Conservation (phyloP, 2,329 filamentous ascomycete genomes). For the Fonsecaea erecta region DNA sequence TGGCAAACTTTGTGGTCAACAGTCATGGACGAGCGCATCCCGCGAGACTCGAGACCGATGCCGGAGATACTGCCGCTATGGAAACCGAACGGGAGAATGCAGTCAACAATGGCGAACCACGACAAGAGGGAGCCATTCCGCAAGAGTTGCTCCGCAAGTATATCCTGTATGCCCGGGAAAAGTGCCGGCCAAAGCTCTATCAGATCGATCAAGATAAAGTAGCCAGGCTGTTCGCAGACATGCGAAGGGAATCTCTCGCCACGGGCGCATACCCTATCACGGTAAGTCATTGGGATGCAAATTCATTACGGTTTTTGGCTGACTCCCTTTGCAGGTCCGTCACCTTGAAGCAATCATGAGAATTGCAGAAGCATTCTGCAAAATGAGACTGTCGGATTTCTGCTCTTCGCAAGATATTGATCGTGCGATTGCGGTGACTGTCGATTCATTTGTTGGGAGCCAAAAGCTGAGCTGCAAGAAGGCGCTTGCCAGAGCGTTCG, state of each 20-base stretch:
- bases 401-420: slow-evolving; percentile 90
- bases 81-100: slow-evolving; percentile 58
- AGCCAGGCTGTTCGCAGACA: slow-evolving; percentile 89
- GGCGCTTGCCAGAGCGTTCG: slow-evolving; percentile 88
- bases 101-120: slow-evolving; percentile 52
- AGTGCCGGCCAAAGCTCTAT: slow-evolving; percentile 88
- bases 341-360: slow-evolving; percentile 98
- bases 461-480: slow-evolving; percentile 99
- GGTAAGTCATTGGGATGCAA: slow-evolving; percentile 62
- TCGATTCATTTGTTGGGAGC: slow-evolving; percentile 92
- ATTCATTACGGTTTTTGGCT: background rate
- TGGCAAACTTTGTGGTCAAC: slow-evolving; percentile 92
- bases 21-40: slow-evolving; percentile 92
- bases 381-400: slow-evolving; percentile 98
- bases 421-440: slow-evolving; percentile 92
- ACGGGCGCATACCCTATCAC: slow-evolving; percentile 98
- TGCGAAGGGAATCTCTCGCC: slow-evolving; percentile 88
- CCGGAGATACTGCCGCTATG: slow-evolving; percentile 62
- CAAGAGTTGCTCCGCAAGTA: slow-evolving; percentile 94
- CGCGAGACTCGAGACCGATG: slow-evolving; percentile 55
- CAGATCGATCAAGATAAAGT: slow-evolving; percentile 99
- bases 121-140: slow-evolving; percentile 73
- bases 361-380: slow-evolving; percentile 90
- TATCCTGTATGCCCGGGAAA: slow-evolving; percentile 91
- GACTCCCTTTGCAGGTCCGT: slow-evolving; percentile 68